These are phyloP conservation scores for Madurella fahalii DNA, from an alignment of 2,329 filamentous ascomycete genomes.

Conservation along the genomic window DNA sequence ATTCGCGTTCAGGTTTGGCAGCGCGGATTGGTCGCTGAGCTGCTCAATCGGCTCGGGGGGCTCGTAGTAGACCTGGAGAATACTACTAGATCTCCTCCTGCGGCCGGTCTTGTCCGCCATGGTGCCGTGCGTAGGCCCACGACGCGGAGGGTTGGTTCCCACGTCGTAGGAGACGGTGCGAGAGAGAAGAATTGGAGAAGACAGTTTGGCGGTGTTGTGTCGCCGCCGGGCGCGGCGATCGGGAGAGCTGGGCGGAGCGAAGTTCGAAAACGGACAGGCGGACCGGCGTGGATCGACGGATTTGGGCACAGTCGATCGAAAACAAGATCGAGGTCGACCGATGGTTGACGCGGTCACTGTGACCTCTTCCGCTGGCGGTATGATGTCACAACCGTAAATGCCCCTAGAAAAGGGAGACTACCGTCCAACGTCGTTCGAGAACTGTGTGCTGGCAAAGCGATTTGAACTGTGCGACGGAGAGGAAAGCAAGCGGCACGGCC, in stretches of 20 bases:
- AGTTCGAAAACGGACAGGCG: slow-evolving; percentile 18
- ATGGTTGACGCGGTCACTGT: slow-evolving; percentile 1
- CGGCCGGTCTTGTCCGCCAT: slow-evolving; percentile 65
- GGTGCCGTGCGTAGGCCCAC: slow-evolving; percentile 54
- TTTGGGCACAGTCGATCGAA: background rate
- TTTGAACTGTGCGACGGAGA: background rate
- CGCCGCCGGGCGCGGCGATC: slow-evolving; percentile 24
- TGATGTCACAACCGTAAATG: slow-evolving; percentile 21
- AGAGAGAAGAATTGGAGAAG: slow-evolving; percentile 80
- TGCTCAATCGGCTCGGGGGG: slow-evolving; percentile 95
- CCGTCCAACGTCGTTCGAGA: background rate
- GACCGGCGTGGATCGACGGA: slow-evolving; percentile 23
- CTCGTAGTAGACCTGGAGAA: slow-evolving; percentile 89
- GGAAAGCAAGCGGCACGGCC: background rate
- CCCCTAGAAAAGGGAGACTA: background rate
- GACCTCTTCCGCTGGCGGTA: background rate
- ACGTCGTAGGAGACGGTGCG: slow-evolving; percentile 90
- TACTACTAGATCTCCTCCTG: slow-evolving; percentile 92
- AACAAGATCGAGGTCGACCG: background rate
- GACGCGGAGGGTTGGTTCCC: slow-evolving; percentile 65
- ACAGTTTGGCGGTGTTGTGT: slow-evolving; percentile 84
- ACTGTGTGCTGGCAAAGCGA: background rate
- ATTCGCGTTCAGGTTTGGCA: slow-evolving; percentile 95
- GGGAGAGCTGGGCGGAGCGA: slow-evolving; percentile 3
- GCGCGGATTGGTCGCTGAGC: slow-evolving; percentile 89